phyloP scores from a whole-genome alignment of 2,329 filamentous ascomycete species.

The Fusarium azukiicola region DNA sequence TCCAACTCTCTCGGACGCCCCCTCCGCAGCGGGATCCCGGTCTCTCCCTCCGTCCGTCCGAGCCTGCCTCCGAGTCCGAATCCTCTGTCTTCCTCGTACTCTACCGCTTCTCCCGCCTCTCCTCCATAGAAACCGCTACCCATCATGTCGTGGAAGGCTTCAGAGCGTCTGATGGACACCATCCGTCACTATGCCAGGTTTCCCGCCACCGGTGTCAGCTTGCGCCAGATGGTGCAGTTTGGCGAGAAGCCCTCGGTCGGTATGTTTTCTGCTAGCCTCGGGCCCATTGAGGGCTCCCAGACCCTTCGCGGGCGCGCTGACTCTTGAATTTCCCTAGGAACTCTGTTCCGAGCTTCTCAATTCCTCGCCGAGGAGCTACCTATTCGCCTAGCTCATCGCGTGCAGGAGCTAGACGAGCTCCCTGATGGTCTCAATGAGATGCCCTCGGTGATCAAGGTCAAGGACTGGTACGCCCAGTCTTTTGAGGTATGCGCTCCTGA shows the following conservation, averaged over 20 bases:
- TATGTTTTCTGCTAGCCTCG: constrained; percentile 87
- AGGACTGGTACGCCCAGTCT: constrained; percentile 99
- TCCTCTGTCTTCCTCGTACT: constrained; percentile 28
- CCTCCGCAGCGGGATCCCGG: constrained; percentile 49
- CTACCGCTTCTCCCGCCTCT: constrained; percentile 27
- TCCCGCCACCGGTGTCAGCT: constrained; percentile 96
- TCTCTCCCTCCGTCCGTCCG: constrained; percentile 53
- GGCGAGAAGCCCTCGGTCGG: constrained; percentile 95
- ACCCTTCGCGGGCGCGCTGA: constrained; percentile 28
- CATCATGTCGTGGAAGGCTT: constrained; percentile 95
- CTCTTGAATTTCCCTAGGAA: constrained; percentile 77
- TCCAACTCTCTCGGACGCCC: constrained; percentile 48
- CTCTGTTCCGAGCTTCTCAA: constrained; percentile 97
- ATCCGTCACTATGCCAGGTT: constrained; percentile 99
- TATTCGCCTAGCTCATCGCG: constrained; percentile 96
- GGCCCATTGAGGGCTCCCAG: constrained; percentile 95
- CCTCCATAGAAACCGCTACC: constrained; percentile 43
- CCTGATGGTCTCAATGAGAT: constrained; percentile 99
- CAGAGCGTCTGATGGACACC: constrained; percentile 95
- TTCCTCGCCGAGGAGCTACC: constrained; percentile 99
- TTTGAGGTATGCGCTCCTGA: constrained; percentile 86
- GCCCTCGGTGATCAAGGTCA: constrained; percentile 96
- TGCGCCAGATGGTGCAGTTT: constrained; percentile 99
- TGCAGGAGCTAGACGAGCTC: constrained; percentile 94
- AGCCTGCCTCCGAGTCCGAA: constrained; percentile 52